Evolutionary conservation across 805 yeast species (phyloP).

Genomic region (Jamesozyma rosinii): DNA sequence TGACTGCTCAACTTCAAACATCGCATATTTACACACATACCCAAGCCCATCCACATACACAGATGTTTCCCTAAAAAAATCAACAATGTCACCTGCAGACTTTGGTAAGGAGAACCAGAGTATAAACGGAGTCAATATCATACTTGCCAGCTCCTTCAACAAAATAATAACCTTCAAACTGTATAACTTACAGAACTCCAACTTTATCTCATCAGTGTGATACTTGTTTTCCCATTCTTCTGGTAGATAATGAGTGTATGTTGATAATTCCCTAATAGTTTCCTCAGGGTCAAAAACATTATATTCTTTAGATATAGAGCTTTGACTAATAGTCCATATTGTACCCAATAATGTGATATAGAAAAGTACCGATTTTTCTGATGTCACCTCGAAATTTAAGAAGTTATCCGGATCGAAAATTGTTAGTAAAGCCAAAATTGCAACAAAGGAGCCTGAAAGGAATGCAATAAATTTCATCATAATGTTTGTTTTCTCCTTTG

Average conservation of each 20-base stretch:
- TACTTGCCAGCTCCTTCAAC: constrained; percentile 68
- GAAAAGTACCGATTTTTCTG: constrained; percentile 72
- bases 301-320: constrained; percentile 54
- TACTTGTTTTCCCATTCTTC: constrained; percentile 74
- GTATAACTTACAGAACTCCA: constrained; percentile 71
- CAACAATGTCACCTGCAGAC: constrained; percentile 66
- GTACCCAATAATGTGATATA: constrained; percentile 86
- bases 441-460: constrained; percentile 79
- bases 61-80: constrained; percentile 82
- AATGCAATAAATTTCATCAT: constrained; percentile 56
- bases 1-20: constrained; percentile 65
- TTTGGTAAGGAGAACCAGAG: constrained; percentile 75
- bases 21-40: constrained; percentile 87
- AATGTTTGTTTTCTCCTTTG: constrained; percentile 59
- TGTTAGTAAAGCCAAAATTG: constrained; percentile 71
- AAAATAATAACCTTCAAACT: constrained; percentile 64
- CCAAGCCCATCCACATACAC: constrained; percentile 93
- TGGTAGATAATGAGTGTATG: constrained; percentile 86
- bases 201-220: constrained; percentile 77
- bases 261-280: constrained; percentile 67
- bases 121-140: constrained; percentile 81
- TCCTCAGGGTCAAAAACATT: constrained; percentile 89
- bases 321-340: constrained; percentile 72
- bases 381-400: constrained; percentile 78
- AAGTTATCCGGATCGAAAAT: constrained; percentile 84